These are phyloP conservation scores for Aspergillus avenaceus DNA, from an alignment of 495 filamentous ascomycete genomes.

Conservation along the genomic window DNA sequence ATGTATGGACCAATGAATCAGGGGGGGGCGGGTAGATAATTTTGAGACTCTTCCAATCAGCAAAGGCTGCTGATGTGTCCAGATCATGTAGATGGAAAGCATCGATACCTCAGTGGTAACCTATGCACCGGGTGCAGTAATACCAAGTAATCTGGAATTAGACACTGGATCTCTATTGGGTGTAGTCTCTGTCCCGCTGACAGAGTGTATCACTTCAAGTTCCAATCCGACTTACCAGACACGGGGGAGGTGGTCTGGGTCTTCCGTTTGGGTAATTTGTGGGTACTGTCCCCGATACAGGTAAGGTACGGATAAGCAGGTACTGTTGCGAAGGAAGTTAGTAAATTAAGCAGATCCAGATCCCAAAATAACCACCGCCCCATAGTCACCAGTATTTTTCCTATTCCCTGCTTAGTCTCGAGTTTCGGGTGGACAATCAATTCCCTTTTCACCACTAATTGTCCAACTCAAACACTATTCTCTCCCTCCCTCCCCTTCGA, in stretches of 20 bases:
- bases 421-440: slow-evolving; percentile 19
- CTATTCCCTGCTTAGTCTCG: slow-evolving; percentile 8
- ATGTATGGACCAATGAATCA: background rate
- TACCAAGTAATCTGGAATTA: background rate
- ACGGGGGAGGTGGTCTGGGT: background rate
- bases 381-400: slow-evolving; percentile 22
- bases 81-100: background rate
- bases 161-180: background rate
- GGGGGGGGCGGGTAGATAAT: background rate
- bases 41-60: background rate
- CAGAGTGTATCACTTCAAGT: background rate
- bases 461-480: slow-evolving; percentile 18
- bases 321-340: slow-evolving; percentile 29
- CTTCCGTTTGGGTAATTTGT: background rate
- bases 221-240: background rate
- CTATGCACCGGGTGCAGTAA: background rate
- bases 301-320: slow-evolving; percentile 6
- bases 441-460: slow-evolving; percentile 31
- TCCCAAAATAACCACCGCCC: slow-evolving; percentile 43
- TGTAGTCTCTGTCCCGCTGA: background rate
- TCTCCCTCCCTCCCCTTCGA: slow-evolving; percentile 11
- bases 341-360: slow-evolving; percentile 18
- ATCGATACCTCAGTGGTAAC: background rate
- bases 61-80: background rate
- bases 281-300: background rate